These are phyloP conservation scores for Trichoderma sp. DNA, from an alignment of 2,329 filamentous ascomycete genomes.

Conservation along the genomic window DNA sequence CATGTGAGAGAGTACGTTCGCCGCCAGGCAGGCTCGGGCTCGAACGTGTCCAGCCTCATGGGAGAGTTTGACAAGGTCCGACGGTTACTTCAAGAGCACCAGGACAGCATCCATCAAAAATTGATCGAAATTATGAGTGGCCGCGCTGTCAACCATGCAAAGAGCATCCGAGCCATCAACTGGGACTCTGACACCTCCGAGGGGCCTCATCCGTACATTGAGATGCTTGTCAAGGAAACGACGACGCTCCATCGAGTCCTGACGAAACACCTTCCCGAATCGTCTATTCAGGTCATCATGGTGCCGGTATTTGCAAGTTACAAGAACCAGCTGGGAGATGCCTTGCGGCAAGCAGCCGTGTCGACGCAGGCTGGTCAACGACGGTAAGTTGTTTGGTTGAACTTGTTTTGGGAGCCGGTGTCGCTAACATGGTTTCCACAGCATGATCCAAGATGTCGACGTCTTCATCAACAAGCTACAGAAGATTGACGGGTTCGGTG, in stretches of 20 bases:
- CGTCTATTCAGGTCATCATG: conserved; percentile 81
- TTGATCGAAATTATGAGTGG: conserved; percentile 89
- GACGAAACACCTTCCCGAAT: conserved; percentile 77
- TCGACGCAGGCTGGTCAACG: conserved; percentile 69
- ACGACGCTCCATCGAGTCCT: conserved; percentile 81
- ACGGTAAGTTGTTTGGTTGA: conserved; percentile 60
- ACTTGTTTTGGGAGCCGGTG: neutral
- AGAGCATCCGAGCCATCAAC: conserved; percentile 71
- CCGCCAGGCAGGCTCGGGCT: conserved; percentile 64
- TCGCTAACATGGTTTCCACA: conserved; percentile 40
- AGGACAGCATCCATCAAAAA: conserved; percentile 88
- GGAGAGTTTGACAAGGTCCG: conserved; percentile 88
- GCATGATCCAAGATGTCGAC: conserved; percentile 76
- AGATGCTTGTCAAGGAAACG: conserved; percentile 84
- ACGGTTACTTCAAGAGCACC: conserved; percentile 82
- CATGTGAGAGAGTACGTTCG: conserved; percentile 91
- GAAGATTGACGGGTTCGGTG: conserved; percentile 77
- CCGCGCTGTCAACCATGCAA: conserved; percentile 72
- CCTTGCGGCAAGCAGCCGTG: conserved; percentile 66
- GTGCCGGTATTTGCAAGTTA: conserved; percentile 80
- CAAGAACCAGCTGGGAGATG: conserved; percentile 73
- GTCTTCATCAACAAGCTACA: conserved; percentile 70
- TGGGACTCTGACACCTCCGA: conserved; percentile 62
- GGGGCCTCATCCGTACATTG: conserved; percentile 72
- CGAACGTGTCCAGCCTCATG: conserved; percentile 62